These are phyloP conservation scores for Arachnomyces sp. DNA, from an alignment of 2,329 filamentous ascomycete genomes.

Conservation along the genomic window DNA sequence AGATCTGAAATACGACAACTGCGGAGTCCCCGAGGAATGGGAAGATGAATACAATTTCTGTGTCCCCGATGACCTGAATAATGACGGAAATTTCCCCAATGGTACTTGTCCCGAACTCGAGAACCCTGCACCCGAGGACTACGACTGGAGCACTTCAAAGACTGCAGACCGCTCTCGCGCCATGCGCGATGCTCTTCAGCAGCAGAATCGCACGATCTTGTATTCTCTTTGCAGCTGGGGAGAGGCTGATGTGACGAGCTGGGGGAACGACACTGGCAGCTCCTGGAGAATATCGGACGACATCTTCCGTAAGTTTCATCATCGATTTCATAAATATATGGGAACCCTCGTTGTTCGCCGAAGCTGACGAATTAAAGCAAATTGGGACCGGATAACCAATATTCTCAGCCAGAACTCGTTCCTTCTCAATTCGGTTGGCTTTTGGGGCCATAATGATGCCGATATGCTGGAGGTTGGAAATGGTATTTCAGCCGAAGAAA, in stretches of 20 bases:
- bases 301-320: conserved; percentile 18
- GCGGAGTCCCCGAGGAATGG: conserved; percentile 34
- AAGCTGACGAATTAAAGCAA: conserved; percentile 11
- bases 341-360: too few relatives aligned
- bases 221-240: conserved; percentile 52
- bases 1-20: conserved; percentile 55
- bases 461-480: conserved; percentile 49
- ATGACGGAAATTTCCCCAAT: conserved; percentile 30
- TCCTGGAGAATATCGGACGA: conserved; percentile 37
- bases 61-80: conserved; percentile 31
- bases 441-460: conserved; percentile 46
- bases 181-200: conserved; percentile 48
- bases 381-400: conserved; percentile 25
- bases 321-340: too few relatives aligned
- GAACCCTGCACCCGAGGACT: conserved; percentile 37
- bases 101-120: conserved; percentile 32
- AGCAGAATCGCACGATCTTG: conserved; percentile 40
- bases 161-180: conserved; percentile 39
- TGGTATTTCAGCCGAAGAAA: conserved; percentile 40
- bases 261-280: conserved; percentile 44
- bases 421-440: conserved; percentile 36
- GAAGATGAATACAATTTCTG: conserved; percentile 34
- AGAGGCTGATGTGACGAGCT: conserved; percentile 41
- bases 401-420: conserved; percentile 47
- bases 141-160: conserved; percentile 45